Base-by-base conservation (phyloP, 768 basidiomycete genomes). In the Daedaleopsis nitida region DNA sequence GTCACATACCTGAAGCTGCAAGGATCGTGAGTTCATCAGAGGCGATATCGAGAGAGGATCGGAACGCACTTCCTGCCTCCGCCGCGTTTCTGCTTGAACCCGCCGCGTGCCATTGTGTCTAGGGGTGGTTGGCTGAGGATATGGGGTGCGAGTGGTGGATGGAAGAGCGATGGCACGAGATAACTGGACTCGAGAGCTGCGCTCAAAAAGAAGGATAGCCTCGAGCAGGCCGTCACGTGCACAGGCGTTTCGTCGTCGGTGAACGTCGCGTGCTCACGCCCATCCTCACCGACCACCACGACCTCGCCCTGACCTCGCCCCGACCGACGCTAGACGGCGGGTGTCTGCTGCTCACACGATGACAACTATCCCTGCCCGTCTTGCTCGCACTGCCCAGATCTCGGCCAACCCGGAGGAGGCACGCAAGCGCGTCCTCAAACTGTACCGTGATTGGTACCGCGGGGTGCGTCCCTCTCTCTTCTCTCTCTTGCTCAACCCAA, bases 401-500 rank as follows among this genome's bases (percentile, higher is more conserved):
- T 92, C 92, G 0, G 70, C 76, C 21, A 80, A 68, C 60, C 70
- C 80, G 7, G 74, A 77, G n/a, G 86, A 91, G 51, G 87, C 92
- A 7, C 85, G 89, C 34, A 76, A 76, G 21, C 83, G 92, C 37
- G 86, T 85, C 11, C 76, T 94, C 19, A 80, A 88, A 49, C 82
- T 97, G 13, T 99, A 98, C 80, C 81, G 96, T 60, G 88, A 87
- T 73, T 99, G 96, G 96, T 90, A 95, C 72, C 89, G 97, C 63
- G 83, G 88, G 49, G 96, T 97, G 70, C 68, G 92, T 84, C 44
- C 54, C 54, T 66, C 44, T 48, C 16, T 5, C 34, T 17, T 23
- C 10, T 19, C 21, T 16, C 32, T 24, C 13, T 50, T 43, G 27
- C n/a, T 23, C 37, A n/a, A n/a, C 3, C 17, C 23, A 16, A 43